Evolutionary conservation across 495 filamentous ascomycete species (phyloP), one percentile per base, ranked within the genome.

Genomic region (Xylaria scruposa): DNA sequence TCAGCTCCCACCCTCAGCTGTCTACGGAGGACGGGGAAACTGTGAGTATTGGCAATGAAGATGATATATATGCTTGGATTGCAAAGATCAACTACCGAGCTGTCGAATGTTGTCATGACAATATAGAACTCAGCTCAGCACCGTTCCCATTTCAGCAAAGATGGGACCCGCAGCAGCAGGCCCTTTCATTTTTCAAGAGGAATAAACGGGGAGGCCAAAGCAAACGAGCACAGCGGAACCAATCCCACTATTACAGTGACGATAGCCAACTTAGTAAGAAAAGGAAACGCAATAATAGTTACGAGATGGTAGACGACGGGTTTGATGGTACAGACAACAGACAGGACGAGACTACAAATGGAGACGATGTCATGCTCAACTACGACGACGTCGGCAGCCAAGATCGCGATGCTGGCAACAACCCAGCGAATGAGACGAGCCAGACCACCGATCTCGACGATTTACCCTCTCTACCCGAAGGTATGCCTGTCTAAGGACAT

Each of bases 61-160:
- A 83, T 26, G 82, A 84, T 66, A 67, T 76, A 0, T 80, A 90
- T 9, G 78, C 82, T 49, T 98, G 95, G 95, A 88, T 88, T 72
- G 77, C 89, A 10, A 95, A 90, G 77, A 90, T 98, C 46, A 86
- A 83, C 51, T 88, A 86, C 65, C 84, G 84, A 61, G 95, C 94
- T 58, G 91, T 94, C 13, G 96, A 99, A 78, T 98, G 96, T 78
- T 88, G 91, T 71, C 81, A 90, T 62, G 89, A 94, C 29, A 89
- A 89, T n/a, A 83, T 94, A 61, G 82, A 89, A 68, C 84, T 97
- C 42, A 94, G 88, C 68, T 86, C 90, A 26, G 95, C 96, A 0
- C 92, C 93, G 3, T 98, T 97, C 77, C 96, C 96, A 0, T 99
- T 98, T 74, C 83, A 90, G 15, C 93, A 97, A 79, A 89, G 92